phyloP scores from a whole-genome alignment of 176 grass and related monocot species.

The Avena atlantica region DNA sequence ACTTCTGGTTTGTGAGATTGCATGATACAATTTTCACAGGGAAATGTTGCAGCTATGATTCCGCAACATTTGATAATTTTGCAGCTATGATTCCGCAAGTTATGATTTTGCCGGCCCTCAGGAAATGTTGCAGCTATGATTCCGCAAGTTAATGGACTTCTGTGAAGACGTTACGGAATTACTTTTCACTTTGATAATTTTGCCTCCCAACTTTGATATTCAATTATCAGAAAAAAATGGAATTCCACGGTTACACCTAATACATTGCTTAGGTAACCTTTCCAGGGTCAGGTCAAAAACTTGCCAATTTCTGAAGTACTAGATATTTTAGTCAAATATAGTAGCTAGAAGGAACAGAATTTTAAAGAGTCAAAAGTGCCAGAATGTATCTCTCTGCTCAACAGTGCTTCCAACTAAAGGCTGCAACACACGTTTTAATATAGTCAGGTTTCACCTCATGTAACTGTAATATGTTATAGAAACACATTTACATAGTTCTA shows the following conservation, averaged over 20 bases:
- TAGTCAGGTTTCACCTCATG: not conserved
- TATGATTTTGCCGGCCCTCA: too few species aligned
- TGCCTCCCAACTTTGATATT: not conserved
- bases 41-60: constrained; percentile 15
- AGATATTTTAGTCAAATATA: too few species aligned
- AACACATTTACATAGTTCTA: constrained; percentile 11
- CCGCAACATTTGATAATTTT: not conserved
- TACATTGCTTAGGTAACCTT: not conserved
- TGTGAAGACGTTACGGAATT: not conserved
- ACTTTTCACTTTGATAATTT: not conserved
- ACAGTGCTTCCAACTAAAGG: not conserved
- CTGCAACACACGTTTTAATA: not conserved
- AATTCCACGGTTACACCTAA: not conserved
- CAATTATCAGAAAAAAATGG: not conserved
- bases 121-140: constrained; percentile 12
- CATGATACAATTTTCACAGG: not conserved
- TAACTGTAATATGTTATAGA: not conserved
- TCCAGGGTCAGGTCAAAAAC: not conserved
- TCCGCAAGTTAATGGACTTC: not conserved
- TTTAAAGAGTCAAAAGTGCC: not conserved
- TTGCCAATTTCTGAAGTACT: not conserved
- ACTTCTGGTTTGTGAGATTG: not conserved
- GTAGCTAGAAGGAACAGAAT: not conserved
- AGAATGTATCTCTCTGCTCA: not conserved
- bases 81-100: not conserved